These are phyloP conservation scores for Auxenochlorella pyrenoidosa DNA, from an alignment of 139 green algal genomes.

Conservation along the genomic window DNA sequence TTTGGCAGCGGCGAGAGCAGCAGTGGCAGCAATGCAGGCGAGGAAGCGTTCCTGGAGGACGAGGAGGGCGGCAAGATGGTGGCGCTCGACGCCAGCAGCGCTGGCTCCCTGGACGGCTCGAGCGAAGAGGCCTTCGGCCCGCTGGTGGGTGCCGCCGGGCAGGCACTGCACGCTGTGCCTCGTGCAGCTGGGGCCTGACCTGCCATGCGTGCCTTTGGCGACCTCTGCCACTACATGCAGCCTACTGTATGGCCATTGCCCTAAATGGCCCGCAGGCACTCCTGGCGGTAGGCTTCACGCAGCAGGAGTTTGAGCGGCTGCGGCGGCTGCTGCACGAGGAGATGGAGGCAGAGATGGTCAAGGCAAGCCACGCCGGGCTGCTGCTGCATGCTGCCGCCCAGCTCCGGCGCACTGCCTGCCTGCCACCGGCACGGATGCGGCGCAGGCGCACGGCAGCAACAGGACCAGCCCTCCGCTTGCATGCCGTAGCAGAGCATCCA, in stretches of 20 bases:
- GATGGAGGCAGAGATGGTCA: slow-evolving; percentile 25
- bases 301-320: slow-evolving; percentile 29
- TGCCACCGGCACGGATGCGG: no score
- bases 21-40: not conserved
- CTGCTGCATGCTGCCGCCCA: not conserved
- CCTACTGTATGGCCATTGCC: not conserved
- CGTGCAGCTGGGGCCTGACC: not conserved
- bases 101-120: slow-evolving; percentile 8
- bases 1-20: slow-evolving; percentile 6
- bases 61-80: slow-evolving; percentile 27
- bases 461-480: not conserved
- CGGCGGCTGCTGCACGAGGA: slow-evolving; percentile 18
- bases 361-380: not conserved
- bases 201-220: no score
- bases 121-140: slow-evolving; percentile 25
- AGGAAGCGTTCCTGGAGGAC: not conserved
- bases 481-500: not conserved
- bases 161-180: no score
- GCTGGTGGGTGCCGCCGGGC: not conserved
- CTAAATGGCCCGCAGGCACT: not conserved
- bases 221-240: not conserved
- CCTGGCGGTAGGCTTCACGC: slow-evolving; percentile 16
- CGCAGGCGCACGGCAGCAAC: not conserved
- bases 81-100: slow-evolving; percentile 8
- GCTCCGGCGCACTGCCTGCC: no score